Evolutionary conservation across 2,329 filamentous ascomycete genomes (phyloP), one percentile per base, ranked within the genome.

Genomic region (Penicillium sp.): DNA sequence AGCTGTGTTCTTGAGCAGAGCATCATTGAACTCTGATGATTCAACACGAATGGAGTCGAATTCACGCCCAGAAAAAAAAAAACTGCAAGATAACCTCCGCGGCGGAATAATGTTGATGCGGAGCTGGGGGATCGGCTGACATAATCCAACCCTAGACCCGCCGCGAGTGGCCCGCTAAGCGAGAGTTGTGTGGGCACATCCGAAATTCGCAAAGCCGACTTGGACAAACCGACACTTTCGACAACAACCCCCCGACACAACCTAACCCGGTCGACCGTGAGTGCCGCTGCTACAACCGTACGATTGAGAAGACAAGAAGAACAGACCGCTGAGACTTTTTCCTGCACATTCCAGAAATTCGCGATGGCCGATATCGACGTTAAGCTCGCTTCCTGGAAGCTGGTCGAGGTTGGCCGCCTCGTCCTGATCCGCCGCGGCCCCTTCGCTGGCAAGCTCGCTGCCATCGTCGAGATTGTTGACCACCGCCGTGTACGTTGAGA

Each of bases 401-500:
- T 90, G 77, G 90, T 98, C 75, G 90, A 98, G 85, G 88, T 96
- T 76, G 93, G 93, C 84, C 90, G 93, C 74, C 84, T 98, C 71
- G 86, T 95, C 74, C 84, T 95, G 75, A 85, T 97, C 79, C 86
- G 88, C 76, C 78, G 82, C 72, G 86, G 90, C 71, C 84, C 85
- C 66, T 87, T 78, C 79, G 78, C 80, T 65, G 90, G 90, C 79
- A 88, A 88, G 74, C 83, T 97, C 67, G 94, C 90, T 69, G 80
- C 85, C 68, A 91, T 98, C 71, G 90, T 95, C 77, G 91, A 98
- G 85, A 97, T 98, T 77, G 93, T 98, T 79, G 93, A 98, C 80
- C 91, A 98, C 86, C 96, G 95, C 84, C 90, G 93, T 79, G 93
- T 98, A 95, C 73, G 93, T 89, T 71, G 46, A 48, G 47, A 42